These are phyloP conservation scores for Glomus cerebriforme DNA, from an alignment of 192 early-diverging fungal species.

Conservation along the genomic window DNA sequence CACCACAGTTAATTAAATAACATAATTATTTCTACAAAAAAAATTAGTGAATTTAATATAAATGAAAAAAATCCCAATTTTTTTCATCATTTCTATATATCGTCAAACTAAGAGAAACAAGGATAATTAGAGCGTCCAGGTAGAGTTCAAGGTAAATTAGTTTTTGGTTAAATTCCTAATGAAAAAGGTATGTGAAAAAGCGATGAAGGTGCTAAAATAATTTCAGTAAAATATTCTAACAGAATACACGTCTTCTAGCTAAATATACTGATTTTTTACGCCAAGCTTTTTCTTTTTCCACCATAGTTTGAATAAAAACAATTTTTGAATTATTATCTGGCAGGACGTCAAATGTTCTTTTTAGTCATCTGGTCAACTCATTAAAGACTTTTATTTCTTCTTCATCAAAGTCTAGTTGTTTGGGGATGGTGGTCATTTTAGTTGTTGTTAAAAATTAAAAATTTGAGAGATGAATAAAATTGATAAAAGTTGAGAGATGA, in stretches of 20 bases:
- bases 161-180: not conserved
- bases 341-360: not conserved
- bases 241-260: constrained; percentile 14
- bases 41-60: not conserved
- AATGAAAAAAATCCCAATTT: not conserved
- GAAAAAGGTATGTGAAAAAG: constrained; percentile 16
- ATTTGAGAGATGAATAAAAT: not conserved
- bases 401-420: not conserved
- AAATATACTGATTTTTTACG: constrained; percentile 25
- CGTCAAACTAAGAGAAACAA: not conserved
- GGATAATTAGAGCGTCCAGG: not conserved
- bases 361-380: not conserved
- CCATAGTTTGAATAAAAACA: not conserved
- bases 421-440: constrained; percentile 4
- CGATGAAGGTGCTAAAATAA: constrained; percentile 11
- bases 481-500: not conserved
- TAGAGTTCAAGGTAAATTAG: not conserved
- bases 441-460: not conserved
- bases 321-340: constrained; percentile 5
- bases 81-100: not conserved
- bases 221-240: constrained; percentile 26
- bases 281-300: not conserved
- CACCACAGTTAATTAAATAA: not conserved
- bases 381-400: constrained; percentile 12
- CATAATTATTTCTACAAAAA: not conserved